Evolutionary conservation across 305 asterid genomes (phyloP).

Genomic region (Coffea humblotiana): DNA sequence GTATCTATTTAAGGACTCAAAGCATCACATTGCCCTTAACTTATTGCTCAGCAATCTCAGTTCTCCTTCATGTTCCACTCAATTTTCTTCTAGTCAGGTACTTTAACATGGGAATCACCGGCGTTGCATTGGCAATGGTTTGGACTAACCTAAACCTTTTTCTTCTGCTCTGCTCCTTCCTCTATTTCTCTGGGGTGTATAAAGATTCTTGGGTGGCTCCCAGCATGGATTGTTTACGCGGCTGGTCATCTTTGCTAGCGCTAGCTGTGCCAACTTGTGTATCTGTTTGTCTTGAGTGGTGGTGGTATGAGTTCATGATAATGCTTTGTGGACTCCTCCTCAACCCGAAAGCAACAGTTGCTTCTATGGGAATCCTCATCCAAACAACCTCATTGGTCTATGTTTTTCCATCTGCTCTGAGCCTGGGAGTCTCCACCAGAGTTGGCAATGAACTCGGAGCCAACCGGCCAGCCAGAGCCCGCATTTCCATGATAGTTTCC

Average conservation of each 20-base stretch:
- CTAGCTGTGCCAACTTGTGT: constrained; percentile 74
- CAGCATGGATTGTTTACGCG: constrained; percentile 55
- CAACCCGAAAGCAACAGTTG: constrained; percentile 70
- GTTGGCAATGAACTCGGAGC: constrained; percentile 83
- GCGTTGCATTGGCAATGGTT: constrained; percentile 83
- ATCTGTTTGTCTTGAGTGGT: constrained; percentile 89
- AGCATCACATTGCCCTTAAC: constrained; percentile 69
- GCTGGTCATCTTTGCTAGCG: constrained; percentile 65
- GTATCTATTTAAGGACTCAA: constrained; percentile 76
- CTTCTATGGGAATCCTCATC: constrained; percentile 89
- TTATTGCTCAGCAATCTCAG: constrained; percentile 60
- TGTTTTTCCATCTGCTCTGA: constrained; percentile 76
- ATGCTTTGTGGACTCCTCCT: constrained; percentile 67
- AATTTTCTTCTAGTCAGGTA: constrained; percentile 61
- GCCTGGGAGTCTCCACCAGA: constrained; percentile 81
- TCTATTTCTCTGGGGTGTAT: constrained; percentile 64
- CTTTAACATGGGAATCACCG: constrained; percentile 58
- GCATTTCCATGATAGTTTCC: constrained; percentile 57
- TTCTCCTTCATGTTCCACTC: constrained; percentile 64
- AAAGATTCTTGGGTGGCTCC: constrained; percentile 66
- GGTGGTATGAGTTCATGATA: constrained; percentile 98
- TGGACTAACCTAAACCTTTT: constrained; percentile 66
- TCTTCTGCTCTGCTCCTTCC: constrained; percentile 42
- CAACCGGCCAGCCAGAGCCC: constrained; percentile 55
- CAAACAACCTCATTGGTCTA: constrained; percentile 83